Conservation (phyloP, 352 stramenopile genomes). For the Phytopythium sindhum region DNA sequence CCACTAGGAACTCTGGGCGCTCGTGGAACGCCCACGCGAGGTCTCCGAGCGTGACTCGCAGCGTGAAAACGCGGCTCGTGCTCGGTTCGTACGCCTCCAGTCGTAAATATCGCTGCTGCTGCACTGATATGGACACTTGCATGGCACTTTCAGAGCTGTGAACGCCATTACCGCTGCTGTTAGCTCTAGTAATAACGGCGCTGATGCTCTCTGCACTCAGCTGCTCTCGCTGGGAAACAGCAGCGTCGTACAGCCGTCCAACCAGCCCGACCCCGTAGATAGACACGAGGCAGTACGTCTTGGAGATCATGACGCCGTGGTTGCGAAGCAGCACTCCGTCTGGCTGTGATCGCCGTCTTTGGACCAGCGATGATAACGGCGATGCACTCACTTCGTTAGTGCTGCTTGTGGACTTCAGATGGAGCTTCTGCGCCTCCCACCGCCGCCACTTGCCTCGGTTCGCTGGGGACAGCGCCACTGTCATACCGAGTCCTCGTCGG, state of each 20-base stretch:
- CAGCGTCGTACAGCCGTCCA: slow-evolving; percentile 48
- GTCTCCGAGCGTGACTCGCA: slow-evolving; percentile 46
- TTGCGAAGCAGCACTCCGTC: slow-evolving; percentile 39
- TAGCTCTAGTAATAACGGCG: neutral
- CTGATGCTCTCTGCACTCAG: neutral
- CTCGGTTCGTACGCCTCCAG: slow-evolving; percentile 55
- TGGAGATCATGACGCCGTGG: slow-evolving; percentile 52
- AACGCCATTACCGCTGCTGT: neutral
- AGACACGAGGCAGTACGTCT: slow-evolving; percentile 56
- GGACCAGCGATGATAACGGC: neutral
- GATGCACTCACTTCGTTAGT: too few species aligned
- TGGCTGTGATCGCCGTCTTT: slow-evolving; percentile 7
- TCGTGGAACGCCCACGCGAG: slow-evolving; percentile 52
- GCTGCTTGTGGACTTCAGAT: slow-evolving; percentile 14
- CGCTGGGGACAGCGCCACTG: slow-evolving; percentile 13
- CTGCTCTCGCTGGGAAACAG: slow-evolving; percentile 27
- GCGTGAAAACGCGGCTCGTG: slow-evolving; percentile 21
- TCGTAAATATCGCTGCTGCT: slow-evolving; percentile 29
- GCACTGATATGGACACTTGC: neutral
- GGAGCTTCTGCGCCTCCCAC: slow-evolving; percentile 31
- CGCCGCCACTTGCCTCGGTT: slow-evolving; percentile 48
- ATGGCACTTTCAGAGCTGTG: neutral
- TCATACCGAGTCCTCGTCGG: slow-evolving; percentile 34
- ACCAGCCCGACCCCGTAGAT: slow-evolving; percentile 57
- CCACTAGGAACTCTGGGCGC: slow-evolving; percentile 34